Evolutionary conservation across 352 stramenopile genomes (phyloP).

Genomic region (Globisporangium okanoganense): DNA sequence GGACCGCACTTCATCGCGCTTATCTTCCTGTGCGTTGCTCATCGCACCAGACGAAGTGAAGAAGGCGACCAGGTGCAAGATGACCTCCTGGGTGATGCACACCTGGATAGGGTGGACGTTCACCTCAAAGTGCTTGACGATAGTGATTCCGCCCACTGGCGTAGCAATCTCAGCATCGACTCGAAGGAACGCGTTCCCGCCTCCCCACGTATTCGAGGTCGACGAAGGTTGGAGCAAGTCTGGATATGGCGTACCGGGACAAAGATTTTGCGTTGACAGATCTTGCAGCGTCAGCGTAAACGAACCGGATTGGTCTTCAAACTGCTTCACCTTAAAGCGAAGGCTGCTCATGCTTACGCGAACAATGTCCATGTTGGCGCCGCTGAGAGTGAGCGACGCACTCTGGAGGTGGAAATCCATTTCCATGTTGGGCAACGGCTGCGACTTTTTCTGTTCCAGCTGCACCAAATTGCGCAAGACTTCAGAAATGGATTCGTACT

Average conservation of each 20-base stretch:
- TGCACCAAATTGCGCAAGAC: slow-evolving; percentile 32
- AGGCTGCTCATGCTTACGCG: slow-evolving; percentile 37
- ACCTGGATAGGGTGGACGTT: slow-evolving; percentile 86
- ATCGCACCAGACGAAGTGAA: slow-evolving; percentile 28
- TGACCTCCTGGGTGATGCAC: slow-evolving; percentile 75
- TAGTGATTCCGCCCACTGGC: slow-evolving; percentile 45
- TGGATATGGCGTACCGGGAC: slow-evolving; percentile 62
- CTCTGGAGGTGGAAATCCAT: slow-evolving; percentile 53
- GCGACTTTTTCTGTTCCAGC: slow-evolving; percentile 33
- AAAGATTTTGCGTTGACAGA: slow-evolving; percentile 62
- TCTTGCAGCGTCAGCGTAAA: slow-evolving; percentile 54
- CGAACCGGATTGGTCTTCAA: slow-evolving; percentile 64
- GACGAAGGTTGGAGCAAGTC: slow-evolving; percentile 51
- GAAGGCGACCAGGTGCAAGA: slow-evolving; percentile 65
- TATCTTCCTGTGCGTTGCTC: slow-evolving; percentile 38
- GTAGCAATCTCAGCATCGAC: slow-evolving; percentile 71
- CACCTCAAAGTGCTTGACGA: slow-evolving; percentile 83
- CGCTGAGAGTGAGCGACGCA: slow-evolving; percentile 58
- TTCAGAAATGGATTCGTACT: slow-evolving; percentile 42
- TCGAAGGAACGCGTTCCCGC: slow-evolving; percentile 65
- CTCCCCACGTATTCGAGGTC: slow-evolving; percentile 46
- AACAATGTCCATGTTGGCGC: slow-evolving; percentile 61
- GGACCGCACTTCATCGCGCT: slow-evolving; percentile 56
- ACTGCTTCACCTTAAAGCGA: slow-evolving; percentile 61
- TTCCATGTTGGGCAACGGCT: slow-evolving; percentile 54